Conservation (phyloP, 1,284 basidiomycete species). For the Pseudozyma tsukubaensis region DNA sequence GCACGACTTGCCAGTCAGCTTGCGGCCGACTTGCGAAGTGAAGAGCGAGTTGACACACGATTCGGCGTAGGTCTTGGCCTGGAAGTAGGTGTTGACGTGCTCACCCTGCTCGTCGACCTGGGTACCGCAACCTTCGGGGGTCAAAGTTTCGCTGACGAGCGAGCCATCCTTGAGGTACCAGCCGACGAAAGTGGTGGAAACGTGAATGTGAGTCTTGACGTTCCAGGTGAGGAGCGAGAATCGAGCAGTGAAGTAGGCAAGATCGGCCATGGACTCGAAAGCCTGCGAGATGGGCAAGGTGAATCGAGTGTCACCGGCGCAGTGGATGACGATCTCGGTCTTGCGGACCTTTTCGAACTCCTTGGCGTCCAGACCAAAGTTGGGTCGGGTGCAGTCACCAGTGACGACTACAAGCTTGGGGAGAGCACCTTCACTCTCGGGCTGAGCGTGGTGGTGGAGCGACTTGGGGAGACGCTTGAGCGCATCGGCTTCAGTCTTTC, state of each 20-base stretch:
- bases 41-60: slow-evolving; percentile 49
- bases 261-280: slow-evolving; percentile 44
- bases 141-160: slow-evolving; percentile 43
- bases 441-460: slow-evolving; percentile 34
- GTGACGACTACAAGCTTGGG: slow-evolving; percentile 47
- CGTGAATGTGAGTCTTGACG: slow-evolving; percentile 53
- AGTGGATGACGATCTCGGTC: slow-evolving; percentile 53
- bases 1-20: slow-evolving; percentile 47
- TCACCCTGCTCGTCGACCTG: slow-evolving; percentile 38
- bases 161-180: slow-evolving; percentile 49
- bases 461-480: slow-evolving; percentile 43
- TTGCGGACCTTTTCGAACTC: slow-evolving; percentile 42
- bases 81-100: slow-evolving; percentile 55
- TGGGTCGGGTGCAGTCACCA: slow-evolving; percentile 44
- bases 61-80: slow-evolving; percentile 52
- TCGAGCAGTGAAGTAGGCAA: slow-evolving; percentile 46
- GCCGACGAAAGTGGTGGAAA: slow-evolving; percentile 50
- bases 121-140: slow-evolving; percentile 29
- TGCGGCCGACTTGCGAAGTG: slow-evolving; percentile 43
- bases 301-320: slow-evolving; percentile 49
- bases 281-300: slow-evolving; percentile 40
- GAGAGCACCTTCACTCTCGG: slow-evolving; percentile 18
- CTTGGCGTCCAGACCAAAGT: slow-evolving; percentile 41
- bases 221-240: slow-evolving; percentile 52
- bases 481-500: slow-evolving; percentile 40